phyloP scores from a whole-genome alignment of 2,329 filamentous ascomycete species.

The Penicillium griseofulvum region DNA sequence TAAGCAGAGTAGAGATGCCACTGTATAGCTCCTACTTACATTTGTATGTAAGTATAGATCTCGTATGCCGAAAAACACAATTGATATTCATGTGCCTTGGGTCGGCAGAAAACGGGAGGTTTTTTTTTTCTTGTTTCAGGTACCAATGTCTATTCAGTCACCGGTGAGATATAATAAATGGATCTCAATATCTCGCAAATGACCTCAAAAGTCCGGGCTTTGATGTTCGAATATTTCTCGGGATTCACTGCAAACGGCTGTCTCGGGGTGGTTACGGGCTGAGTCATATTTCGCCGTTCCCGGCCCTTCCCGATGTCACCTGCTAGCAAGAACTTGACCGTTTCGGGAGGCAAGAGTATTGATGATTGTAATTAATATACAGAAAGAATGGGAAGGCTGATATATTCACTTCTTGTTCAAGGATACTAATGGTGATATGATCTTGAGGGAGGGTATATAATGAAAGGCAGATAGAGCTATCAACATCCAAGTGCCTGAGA shows the following conservation, averaged over 20 bases:
- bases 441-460: background rate
- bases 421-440: background rate
- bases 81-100: background rate
- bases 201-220: conserved; percentile 1
- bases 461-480: background rate
- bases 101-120: background rate
- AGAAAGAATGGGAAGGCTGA: conserved; percentile 32
- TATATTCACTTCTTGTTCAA: conserved; percentile 27
- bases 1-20: no score
- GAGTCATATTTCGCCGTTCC: conserved; percentile 7
- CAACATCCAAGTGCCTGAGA: background rate
- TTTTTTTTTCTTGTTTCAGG: background rate
- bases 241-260: conserved; percentile 10
- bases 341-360: conserved; percentile 3
- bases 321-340: conserved; percentile 14
- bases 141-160: background rate
- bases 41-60: no score
- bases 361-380: background rate
- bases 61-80: background rate
- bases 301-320: conserved; percentile 29
- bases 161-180: background rate
- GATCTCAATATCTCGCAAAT: background rate
- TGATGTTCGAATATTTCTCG: conserved; percentile 15
- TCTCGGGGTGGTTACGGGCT: background rate
- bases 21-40: no score